Evolutionary conservation across 2,329 filamentous ascomycete species (phyloP).

Genomic region (Tolypocladium album): DNA sequence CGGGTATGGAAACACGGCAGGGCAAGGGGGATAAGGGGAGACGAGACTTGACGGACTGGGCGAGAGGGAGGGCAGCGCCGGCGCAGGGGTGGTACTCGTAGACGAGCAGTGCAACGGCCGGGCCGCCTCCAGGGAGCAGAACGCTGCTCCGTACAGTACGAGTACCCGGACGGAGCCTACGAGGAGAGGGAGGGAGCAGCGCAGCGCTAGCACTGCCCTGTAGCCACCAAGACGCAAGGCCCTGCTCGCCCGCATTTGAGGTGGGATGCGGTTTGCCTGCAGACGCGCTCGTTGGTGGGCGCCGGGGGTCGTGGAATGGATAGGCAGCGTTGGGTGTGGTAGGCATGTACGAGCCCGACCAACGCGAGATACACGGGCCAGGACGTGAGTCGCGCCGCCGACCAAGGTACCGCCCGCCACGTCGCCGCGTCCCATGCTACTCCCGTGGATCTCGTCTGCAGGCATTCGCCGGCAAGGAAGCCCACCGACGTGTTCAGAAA

Average conservation of each 20-base stretch:
- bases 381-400: too few relatives aligned
- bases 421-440: not conserved
- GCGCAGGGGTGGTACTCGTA: not conserved
- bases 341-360: not conserved
- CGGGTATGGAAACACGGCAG: constrained; percentile 21
- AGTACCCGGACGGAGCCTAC: not conserved
- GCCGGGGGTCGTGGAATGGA: not conserved
- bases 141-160: not conserved
- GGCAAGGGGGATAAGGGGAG: constrained; percentile 9
- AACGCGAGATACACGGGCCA: not conserved
- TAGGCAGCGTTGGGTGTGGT: not conserved
- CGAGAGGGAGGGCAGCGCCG: constrained; percentile 3
- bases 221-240: not conserved
- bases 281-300: not conserved
- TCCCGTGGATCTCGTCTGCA: not conserved
- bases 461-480: not conserved
- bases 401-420: not conserved
- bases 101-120: not conserved
- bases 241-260: not conserved
- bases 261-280: not conserved
- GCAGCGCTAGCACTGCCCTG: not conserved
- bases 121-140: not conserved
- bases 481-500: not conserved
- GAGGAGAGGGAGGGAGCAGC: not conserved
- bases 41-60: constrained; percentile 3